Conservation (phyloP, 2,329 filamentous ascomycete species). For the Colletotrichum tropicicola region DNA sequence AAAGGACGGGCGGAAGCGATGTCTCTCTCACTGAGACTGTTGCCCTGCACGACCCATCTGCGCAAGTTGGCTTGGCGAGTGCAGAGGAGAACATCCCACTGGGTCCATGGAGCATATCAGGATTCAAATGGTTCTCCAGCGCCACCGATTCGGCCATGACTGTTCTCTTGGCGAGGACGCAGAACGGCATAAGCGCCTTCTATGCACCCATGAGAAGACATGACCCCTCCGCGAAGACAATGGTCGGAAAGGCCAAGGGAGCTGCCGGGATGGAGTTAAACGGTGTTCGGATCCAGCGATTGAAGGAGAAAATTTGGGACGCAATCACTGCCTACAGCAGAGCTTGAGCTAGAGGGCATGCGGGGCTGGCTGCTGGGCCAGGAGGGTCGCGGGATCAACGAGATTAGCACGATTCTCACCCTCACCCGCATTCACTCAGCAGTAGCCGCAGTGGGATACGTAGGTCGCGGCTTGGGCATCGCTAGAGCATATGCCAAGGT, state of each 20-base stretch:
- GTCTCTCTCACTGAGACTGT: slow-evolving; percentile 74
- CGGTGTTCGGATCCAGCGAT: slow-evolving; percentile 71
- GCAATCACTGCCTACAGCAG: slow-evolving; percentile 74
- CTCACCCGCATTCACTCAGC: slow-evolving; percentile 70
- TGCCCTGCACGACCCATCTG: slow-evolving; percentile 41
- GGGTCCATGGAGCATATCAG: slow-evolving; percentile 68
- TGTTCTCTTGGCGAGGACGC: slow-evolving; percentile 70
- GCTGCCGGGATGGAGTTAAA: slow-evolving; percentile 60
- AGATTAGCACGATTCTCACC: slow-evolving; percentile 74
- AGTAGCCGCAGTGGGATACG: slow-evolving; percentile 59
- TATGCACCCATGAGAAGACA: slow-evolving; percentile 64
- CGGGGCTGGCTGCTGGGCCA: slow-evolving; percentile 73
- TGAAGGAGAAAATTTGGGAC: slow-evolving; percentile 81
- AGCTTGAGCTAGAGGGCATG: slow-evolving; percentile 72
- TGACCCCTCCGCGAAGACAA: slow-evolving; percentile 37
- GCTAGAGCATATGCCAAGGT: slow-evolving; percentile 67
- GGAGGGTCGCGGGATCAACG: slow-evolving; percentile 72
- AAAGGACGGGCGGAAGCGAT: slow-evolving; percentile 74
- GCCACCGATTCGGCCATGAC: slow-evolving; percentile 73
- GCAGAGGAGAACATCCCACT: slow-evolving; percentile 46
- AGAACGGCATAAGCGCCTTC: slow-evolving; percentile 67
- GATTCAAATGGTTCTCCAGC: slow-evolving; percentile 78
- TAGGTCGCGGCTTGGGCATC: slow-evolving; percentile 65
- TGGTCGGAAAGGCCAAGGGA: slow-evolving; percentile 31
- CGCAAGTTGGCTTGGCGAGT: slow-evolving; percentile 35